Evolutionary conservation across 129 eudicot genomes (phyloP).

Genomic region (Solidago caesia): DNA sequence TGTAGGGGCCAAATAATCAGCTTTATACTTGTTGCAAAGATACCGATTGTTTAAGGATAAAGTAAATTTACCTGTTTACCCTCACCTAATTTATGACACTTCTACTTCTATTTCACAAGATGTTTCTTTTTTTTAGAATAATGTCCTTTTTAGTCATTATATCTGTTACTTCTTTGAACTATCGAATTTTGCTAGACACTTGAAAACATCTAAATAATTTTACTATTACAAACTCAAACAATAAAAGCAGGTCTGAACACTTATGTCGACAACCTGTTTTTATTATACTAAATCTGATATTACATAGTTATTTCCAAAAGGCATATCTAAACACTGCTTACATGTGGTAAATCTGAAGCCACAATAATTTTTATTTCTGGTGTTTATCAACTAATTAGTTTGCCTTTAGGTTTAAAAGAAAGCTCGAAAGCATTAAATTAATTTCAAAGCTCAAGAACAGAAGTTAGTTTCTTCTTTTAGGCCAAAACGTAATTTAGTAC

Average conservation of each 20-base stretch:
- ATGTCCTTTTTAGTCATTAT: not conserved
- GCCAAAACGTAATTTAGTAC: too few relatives aligned
- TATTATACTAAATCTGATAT: not conserved
- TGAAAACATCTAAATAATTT: not conserved
- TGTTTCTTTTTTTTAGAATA: not conserved
- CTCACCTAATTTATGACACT: not conserved
- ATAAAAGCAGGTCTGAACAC: not conserved
- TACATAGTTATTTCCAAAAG: not conserved
- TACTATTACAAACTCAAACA: not conserved
- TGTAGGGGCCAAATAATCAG: not conserved
- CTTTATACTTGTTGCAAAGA: not conserved
- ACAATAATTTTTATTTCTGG: not conserved
- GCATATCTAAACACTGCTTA: not conserved
- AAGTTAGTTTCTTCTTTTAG: not conserved
- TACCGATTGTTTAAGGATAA: not conserved
- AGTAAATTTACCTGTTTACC: not conserved
- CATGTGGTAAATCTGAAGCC: slow-evolving; percentile 2
- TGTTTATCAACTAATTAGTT: not conserved
- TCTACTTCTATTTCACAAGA: not conserved
- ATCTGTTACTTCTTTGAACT: not conserved
- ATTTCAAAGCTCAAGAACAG: not conserved
- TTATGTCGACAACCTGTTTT: not conserved
- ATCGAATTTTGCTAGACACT: not conserved
- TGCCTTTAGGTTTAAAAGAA: not conserved
- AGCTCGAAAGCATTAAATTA: not conserved